Evolutionary conservation across 2,329 filamentous ascomycete species (phyloP), one percentile per base, ranked within the genome.

Genomic region (Microcyclospora pomicola): DNA sequence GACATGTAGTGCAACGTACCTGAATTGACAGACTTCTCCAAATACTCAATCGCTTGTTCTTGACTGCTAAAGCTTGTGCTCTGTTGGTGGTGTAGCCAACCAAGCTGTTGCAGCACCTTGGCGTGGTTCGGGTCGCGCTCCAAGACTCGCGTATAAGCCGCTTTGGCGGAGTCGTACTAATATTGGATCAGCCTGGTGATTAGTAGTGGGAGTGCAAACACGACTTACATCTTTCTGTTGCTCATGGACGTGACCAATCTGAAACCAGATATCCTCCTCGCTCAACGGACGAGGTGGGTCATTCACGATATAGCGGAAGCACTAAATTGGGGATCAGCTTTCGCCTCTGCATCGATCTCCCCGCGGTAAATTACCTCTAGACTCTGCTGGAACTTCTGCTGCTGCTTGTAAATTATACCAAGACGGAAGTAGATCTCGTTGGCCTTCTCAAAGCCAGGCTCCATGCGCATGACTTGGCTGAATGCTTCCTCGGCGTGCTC

Each of bases 341-440:
- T 9, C 24, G 12, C 35, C 15, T 35, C 39, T 34, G 27, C 14
- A 32, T 32, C 31, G 11, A 34, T 14, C 32, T 14, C 29, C 30
- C n/a, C 15, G 29, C 14, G 15, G 31, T n/a, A 13, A 35, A 53
- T 53, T 68, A 93, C 87, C 64, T 96, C 91, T 33, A 96, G 69
- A 68, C 87, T 95, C 56, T 92, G 81, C 37, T 71, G 70, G 59
- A 87, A 98, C 60, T 96, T 96, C 44, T 87, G 80, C 58, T 96
- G 91, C 55, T 96, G 88, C 61, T 98, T 98, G 68, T 96, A 96
- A 48, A 98, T 96, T 66, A 98, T 98, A n/a, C 91, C 91, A 7
- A 98, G 73, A 19, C 91, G 77, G 64, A 98, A 98, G 61, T 96
- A 98, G 38, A 98, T 96, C 60, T 98, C 91, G 55, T 96, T 96